Evolutionary conservation across 2,329 filamentous ascomycete genomes (phyloP).

Genomic region (Nannizziopsis arthrosporioides): DNA sequence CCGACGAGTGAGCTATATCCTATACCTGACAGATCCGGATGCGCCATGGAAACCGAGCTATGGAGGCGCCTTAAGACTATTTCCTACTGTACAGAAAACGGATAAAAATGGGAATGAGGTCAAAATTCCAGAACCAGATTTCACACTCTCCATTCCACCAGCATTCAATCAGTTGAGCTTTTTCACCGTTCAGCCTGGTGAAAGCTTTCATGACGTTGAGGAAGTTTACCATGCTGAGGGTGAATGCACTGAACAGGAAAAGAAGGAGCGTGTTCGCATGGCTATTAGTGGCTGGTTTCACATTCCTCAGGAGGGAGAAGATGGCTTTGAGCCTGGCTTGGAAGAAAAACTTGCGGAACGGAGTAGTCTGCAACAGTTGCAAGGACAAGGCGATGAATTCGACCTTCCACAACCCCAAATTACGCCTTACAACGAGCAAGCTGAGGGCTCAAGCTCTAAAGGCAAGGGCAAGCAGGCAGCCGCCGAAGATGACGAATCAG

Average conservation of each 20-base stretch:
- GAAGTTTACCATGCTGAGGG: constrained; percentile 72
- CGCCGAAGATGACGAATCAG: constrained; percentile 31
- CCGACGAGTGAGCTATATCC: constrained; percentile 86
- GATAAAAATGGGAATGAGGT: constrained; percentile 62
- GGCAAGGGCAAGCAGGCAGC: constrained; percentile 26
- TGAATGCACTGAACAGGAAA: constrained; percentile 46
- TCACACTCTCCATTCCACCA: constrained; percentile 72
- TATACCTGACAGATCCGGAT: constrained; percentile 90
- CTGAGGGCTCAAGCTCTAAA: constrained; percentile 16
- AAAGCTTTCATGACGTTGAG: constrained; percentile 98
- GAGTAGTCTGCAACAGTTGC: constrained; percentile 83
- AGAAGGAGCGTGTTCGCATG: constrained; percentile 64
- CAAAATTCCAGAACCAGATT: constrained; percentile 68
- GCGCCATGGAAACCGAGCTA: constrained; percentile 79
- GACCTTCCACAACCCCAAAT: constrained; percentile 62
- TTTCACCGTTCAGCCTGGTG: constrained; percentile 94
- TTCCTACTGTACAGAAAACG: constrained; percentile 56
- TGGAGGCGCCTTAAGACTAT: constrained; percentile 84
- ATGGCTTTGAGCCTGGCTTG: constrained; percentile 75
- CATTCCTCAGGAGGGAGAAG: constrained; percentile 88
- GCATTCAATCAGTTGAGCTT: constrained; percentile 97
- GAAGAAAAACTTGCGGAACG: constrained; percentile 81
- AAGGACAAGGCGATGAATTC: constrained; percentile 81
- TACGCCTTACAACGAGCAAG: constrained; percentile 30
- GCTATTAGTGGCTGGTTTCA: constrained; percentile 99